Conservation (phyloP, 805 yeast genomes). For the Wickerhamomyces tratensis region DNA sequence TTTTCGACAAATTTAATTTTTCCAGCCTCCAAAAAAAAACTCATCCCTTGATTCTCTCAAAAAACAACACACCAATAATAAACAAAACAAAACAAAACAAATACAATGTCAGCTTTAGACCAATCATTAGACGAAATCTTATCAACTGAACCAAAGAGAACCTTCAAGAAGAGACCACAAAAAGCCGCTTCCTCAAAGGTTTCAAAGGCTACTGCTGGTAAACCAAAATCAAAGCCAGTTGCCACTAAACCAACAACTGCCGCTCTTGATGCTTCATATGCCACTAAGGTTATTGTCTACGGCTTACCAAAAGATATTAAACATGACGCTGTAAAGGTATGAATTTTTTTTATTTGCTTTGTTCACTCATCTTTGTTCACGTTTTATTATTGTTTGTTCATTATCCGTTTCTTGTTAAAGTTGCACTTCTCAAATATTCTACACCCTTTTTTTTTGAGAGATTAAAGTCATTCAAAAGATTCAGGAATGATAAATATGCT, state of each 20-base stretch:
- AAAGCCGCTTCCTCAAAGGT: constrained; percentile 7
- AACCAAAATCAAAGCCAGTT: constrained; percentile 17
- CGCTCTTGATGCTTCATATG: constrained; percentile 35
- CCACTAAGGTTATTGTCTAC: constrained; percentile 78
- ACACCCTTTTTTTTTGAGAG: no score
- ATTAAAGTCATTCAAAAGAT: no score
- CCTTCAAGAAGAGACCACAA: constrained; percentile 17
- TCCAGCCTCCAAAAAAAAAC: neutral
- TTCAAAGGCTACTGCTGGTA: constrained; percentile 18
- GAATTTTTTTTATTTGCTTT: constrained; percentile 21
- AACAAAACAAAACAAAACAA: constrained; percentile 3
- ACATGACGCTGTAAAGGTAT: constrained; percentile 78
- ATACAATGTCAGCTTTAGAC: constrained; percentile 77
- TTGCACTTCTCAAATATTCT: no score
- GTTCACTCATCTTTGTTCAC: no score
- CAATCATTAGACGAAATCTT: constrained; percentile 93
- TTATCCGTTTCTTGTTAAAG: no score
- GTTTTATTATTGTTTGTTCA: no score
- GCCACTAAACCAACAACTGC: constrained; percentile 8
- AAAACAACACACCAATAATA: neutral
- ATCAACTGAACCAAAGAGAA: constrained; percentile 43
- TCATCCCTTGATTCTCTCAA: no score
- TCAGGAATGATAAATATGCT: no score
- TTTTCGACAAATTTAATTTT: no score
- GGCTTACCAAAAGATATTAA: constrained; percentile 82